Evolutionary conservation across 1,284 basidiomycete species (phyloP).

Genomic region (Hemileccinum hortonii): DNA sequence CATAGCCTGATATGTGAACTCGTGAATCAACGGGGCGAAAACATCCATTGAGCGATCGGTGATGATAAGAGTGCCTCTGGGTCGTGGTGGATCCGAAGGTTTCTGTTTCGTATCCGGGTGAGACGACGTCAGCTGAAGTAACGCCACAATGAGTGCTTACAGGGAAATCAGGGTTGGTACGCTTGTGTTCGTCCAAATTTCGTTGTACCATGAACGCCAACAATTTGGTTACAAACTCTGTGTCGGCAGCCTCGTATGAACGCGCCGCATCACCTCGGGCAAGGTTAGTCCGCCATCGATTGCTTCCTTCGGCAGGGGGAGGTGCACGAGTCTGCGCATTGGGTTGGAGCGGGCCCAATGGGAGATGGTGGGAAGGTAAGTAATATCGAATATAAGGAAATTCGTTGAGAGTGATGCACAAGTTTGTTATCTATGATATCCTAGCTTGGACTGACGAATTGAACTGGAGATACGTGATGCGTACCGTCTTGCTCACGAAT

Average conservation of each 20-base stretch:
- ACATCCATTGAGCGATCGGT: conserved; percentile 97
- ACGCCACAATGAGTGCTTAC: conserved; percentile 42
- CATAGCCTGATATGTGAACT: conserved; percentile 99
- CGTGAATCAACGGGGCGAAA: conserved; percentile 88
- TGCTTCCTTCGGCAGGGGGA: conserved; percentile 60
- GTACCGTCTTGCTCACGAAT: conserved; percentile 68
- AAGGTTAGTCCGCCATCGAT: conserved; percentile 72
- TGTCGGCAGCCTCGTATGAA: conserved; percentile 62
- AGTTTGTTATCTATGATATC: conserved; percentile 71
- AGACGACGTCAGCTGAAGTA: conserved; percentile 2
- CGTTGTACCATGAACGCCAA: conserved; percentile 82
- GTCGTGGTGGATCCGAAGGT: conserved; percentile 61
- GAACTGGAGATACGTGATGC: conserved; percentile 13
- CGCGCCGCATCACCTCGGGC: conserved; percentile 66
- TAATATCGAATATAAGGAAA: conserved; percentile 96
- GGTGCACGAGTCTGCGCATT: conserved; percentile 56
- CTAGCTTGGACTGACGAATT: conserved; percentile 6
- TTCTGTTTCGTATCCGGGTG: conserved; percentile 45
- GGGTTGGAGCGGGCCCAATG: conserved; percentile 83
- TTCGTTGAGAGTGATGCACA: conserved; percentile 91
- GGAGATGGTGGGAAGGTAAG: conserved; percentile 77
- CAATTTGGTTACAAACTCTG: conserved; percentile 73
- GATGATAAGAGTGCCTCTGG: conserved; percentile 84
- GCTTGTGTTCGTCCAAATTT: conserved; percentile 83
- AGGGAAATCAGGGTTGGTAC: conserved; percentile 81